These are phyloP conservation scores for Entophlyctis luteolus DNA, from an alignment of 192 early-diverging fungal genomes.

Conservation along the genomic window DNA sequence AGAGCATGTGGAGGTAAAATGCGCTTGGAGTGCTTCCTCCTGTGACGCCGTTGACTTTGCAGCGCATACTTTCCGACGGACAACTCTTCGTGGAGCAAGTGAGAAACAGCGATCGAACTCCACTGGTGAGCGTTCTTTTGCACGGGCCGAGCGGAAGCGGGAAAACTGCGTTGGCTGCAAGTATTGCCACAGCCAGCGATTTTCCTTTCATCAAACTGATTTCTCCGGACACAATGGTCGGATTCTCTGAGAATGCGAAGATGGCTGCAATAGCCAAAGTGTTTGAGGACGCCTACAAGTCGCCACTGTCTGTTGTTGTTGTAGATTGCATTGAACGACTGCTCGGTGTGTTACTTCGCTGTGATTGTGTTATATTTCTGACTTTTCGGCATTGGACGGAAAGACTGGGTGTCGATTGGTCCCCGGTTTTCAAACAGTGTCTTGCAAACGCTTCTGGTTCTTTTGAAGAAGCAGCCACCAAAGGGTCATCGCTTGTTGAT, in stretches of 20 bases:
- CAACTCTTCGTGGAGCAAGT: conserved; percentile 62
- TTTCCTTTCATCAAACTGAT: conserved; percentile 98
- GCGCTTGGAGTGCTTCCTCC: neutral
- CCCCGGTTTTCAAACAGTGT: conserved; percentile 91
- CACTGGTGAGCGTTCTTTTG: conserved; percentile 84
- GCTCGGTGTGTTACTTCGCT: conserved; percentile 45
- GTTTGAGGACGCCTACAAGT: conserved; percentile 98
- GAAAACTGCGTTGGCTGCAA: conserved; percentile 95
- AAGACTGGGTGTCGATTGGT: conserved; percentile 92
- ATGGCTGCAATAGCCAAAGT: conserved; percentile 84
- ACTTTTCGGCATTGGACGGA: neutral
- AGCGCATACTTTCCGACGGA: conserved; percentile 55
- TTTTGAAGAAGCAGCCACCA: conserved; percentile 88
- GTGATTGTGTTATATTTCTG: neutral
- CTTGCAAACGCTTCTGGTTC: conserved; percentile 86
- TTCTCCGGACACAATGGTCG: conserved; percentile 94
- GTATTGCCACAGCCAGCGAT: conserved; percentile 79
- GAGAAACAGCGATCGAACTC: conserved; percentile 73
- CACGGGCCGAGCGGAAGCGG: conserved; percentile 83
- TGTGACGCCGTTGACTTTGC: conserved; percentile 42
- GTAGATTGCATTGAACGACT: conserved; percentile 92
- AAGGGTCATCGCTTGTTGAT: conserved; percentile 77
- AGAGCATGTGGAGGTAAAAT: conserved; percentile 51
- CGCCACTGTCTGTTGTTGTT: conserved; percentile 87
- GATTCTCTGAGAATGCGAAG: conserved; percentile 78